These are phyloP conservation scores for Starmerella gropengiesseri DNA, from an alignment of 805 yeast species.

Conservation along the genomic window DNA sequence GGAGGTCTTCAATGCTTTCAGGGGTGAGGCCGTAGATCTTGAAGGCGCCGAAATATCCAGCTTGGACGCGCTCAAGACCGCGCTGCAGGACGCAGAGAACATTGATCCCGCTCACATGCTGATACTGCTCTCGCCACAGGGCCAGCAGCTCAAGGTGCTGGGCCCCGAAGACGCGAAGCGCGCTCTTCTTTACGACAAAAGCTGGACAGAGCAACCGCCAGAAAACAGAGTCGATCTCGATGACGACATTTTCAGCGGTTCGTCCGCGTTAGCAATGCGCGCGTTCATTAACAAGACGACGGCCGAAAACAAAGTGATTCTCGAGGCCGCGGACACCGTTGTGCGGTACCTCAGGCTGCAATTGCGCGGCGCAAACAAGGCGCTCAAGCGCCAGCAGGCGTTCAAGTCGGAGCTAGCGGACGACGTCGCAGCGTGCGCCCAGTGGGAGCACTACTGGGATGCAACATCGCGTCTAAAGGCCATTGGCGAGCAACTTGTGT, in stretches of 20 bases:
- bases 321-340: conserved; percentile 5
- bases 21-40: conserved; percentile 21
- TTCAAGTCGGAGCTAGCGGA: conserved; percentile 8
- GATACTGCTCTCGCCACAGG: conserved; percentile 25
- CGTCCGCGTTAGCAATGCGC: conserved; percentile 1
- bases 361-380: conserved; percentile 1
- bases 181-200: conserved; percentile 25
- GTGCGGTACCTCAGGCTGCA: conserved; percentile 7
- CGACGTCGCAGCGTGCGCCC: conserved; percentile 18
- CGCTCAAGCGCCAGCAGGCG: conserved; percentile 4
- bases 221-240: conserved; percentile 1
- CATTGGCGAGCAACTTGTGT: conserved; percentile 13
- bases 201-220: conserved; percentile 11
- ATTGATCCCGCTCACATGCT: conserved; percentile 25
- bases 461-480: conserved; percentile 12
- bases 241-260: conserved; percentile 5
- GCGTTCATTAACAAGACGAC: not conserved
- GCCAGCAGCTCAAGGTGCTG: conserved; percentile 24
- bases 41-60: conserved; percentile 22
- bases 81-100: conserved; percentile 14
- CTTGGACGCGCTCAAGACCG: conserved; percentile 21
- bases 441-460: conserved; percentile 19
- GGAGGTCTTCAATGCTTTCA: conserved; percentile 25
- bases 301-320: conserved; percentile 5
- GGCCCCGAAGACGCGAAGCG: conserved; percentile 22